These are phyloP conservation scores for Tieghemiomyces parasiticus DNA, from an alignment of 192 early-diverging fungal species.

Conservation along the genomic window DNA sequence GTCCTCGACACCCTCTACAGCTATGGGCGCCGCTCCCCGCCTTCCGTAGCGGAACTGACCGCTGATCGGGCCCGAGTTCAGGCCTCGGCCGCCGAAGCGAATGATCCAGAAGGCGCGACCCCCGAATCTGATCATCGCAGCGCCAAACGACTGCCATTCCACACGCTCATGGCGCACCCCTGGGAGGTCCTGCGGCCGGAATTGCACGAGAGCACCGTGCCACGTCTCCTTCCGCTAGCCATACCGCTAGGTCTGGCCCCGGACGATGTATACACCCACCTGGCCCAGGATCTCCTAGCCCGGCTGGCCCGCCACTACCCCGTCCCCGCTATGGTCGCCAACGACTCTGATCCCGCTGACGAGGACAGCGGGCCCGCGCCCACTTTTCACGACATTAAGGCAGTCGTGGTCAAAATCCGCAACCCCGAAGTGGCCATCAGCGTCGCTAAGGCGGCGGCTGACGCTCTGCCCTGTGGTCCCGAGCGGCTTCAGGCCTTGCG, in stretches of 20 bases:
- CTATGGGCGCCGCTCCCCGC: slow-evolving; percentile 30
- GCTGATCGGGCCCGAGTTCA: no score
- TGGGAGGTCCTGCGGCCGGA: slow-evolving; percentile 35
- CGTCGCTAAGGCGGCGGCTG: slow-evolving; percentile 34
- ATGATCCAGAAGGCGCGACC: no score
- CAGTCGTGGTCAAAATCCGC: slow-evolving; percentile 33
- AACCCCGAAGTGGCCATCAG: slow-evolving; percentile 33
- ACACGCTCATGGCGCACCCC: slow-evolving; percentile 30
- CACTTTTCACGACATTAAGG: slow-evolving; percentile 34
- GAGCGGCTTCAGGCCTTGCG: slow-evolving; percentile 45
- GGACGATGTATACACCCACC: slow-evolving; percentile 46
- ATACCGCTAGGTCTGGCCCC: slow-evolving; percentile 30
- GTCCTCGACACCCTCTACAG: slow-evolving; percentile 36
- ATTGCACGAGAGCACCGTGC: slow-evolving; percentile 31
- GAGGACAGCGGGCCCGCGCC: no score
- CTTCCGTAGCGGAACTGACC: slow-evolving; percentile 31
- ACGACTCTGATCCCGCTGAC: no score
- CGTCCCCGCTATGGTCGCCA: no score
- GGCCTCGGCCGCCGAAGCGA: no score
- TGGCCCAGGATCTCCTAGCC: slow-evolving; percentile 36
- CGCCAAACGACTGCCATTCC: slow-evolving; percentile 43
- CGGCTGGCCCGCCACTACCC: slow-evolving; percentile 19
- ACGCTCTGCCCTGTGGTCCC: slow-evolving; percentile 36
- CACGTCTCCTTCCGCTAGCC: slow-evolving; percentile 36
- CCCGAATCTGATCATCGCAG: no score